Evolutionary conservation across 140 eudicot genomes (phyloP), one percentile per base, ranked within the genome.

Genomic region (Bidens hawaiensis): DNA sequence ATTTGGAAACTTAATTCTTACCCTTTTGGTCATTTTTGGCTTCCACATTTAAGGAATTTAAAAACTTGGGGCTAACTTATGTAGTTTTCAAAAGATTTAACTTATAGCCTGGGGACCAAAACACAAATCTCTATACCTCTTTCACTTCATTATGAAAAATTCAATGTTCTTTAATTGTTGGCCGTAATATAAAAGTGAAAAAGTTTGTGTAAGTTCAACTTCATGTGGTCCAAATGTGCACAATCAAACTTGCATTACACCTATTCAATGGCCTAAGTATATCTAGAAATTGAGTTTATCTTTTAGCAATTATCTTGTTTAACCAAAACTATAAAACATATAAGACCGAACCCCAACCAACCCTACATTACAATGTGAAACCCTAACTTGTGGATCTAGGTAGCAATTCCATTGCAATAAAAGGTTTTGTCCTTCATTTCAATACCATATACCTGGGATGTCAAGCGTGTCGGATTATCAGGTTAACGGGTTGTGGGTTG

Each of bases 151-250:
- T n/a, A 7, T 36, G 43, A 36, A 36, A 36, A 1, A 11, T 36
- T 8, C 51, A 21, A 12, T 1, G 28, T 21, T 19, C 30, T 49
- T 49, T 49, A 49, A 49, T 49, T 8, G 24, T 19, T 49, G 55
- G 28, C n/a, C 15, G 28, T 47, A 19, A 21, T 19, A 21, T 19
- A 10, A 48, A 19, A 48, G 54, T 48, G 21, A 5, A 48, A 49
- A 23, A 51, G 58, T 51, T 21, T 11, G 31, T 51, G 58, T 22
- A 23, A 51, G 31, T 51, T 51, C 33, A 51, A 51, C 58, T 24
- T 51, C 58, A 51, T 23, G 33, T 24, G 34, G 19, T 51, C 34
- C 58, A 51, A 24, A 23, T 51, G 18, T 24, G 27, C 11, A 19
- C 33, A 24, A 51, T 51, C 9, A 51, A 23, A 51, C 58, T 14